These are phyloP conservation scores for Bruguiera parviflora DNA, from an alignment of 345 rosid species.

Conservation along the genomic window DNA sequence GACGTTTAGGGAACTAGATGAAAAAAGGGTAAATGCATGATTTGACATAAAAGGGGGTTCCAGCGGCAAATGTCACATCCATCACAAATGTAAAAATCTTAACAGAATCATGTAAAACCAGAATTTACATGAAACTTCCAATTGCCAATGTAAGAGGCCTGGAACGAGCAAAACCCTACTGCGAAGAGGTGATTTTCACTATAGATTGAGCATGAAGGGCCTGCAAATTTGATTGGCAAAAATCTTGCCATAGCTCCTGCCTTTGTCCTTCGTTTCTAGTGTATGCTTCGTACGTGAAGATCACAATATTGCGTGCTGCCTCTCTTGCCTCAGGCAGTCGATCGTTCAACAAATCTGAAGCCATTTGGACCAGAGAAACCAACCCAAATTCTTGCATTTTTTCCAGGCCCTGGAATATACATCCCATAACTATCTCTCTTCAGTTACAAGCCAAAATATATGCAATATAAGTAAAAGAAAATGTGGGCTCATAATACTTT, in stretches of 20 bases:
- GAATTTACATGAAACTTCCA: conserved; percentile 18
- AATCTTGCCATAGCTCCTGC: conserved; percentile 71
- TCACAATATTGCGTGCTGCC: conserved; percentile 66
- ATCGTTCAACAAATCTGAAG: conserved; percentile 63
- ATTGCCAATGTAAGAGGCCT: too few relatives aligned
- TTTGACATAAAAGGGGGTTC: too few relatives aligned
- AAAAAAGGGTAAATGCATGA: too few relatives aligned
- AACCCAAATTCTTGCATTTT: conserved; percentile 65
- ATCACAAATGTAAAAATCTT: too few relatives aligned
- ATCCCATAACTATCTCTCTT: neutral
- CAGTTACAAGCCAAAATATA: neutral
- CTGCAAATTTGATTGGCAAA: conserved; percentile 59
- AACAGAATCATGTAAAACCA: conserved; percentile 16
- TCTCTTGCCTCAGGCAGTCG: conserved; percentile 89
- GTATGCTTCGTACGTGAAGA: conserved; percentile 36
- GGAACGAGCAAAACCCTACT: neutral
- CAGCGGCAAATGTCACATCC: too few relatives aligned
- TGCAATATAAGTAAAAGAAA: neutral
- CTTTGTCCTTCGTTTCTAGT: conserved; percentile 47
- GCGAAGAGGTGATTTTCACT: conserved; percentile 43
- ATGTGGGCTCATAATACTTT: conserved; percentile 1
- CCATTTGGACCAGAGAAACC: conserved; percentile 49
- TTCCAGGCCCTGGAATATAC: conserved; percentile 41
- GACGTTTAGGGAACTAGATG: too few relatives aligned
- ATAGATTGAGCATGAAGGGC: conserved; percentile 63